These are phyloP conservation scores for Moniliophthora roreri DNA, from an alignment of 1,284 basidiomycete species.

Conservation along the genomic window DNA sequence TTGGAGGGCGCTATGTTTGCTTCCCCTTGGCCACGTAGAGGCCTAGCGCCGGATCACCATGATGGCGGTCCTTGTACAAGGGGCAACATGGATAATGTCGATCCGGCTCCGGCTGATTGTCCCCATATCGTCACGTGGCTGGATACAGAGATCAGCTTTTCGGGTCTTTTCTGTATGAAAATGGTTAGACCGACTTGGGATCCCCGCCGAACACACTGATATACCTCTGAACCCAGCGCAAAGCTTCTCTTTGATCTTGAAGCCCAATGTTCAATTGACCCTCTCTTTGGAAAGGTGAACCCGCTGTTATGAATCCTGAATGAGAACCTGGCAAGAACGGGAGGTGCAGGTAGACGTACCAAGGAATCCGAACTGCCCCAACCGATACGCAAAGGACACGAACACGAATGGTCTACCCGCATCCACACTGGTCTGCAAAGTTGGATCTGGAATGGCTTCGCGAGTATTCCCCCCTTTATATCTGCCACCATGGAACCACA, in stretches of 20 bases:
- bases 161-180: neutral
- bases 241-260: conserved; percentile 36
- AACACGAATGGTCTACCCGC: conserved; percentile 33
- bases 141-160: neutral
- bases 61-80: too few relatives aligned
- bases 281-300: conserved; percentile 24
- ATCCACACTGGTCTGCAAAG: conserved; percentile 22
- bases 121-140: conserved; percentile 10
- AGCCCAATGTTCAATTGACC: conserved; percentile 35
- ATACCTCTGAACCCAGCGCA: conserved; percentile 19
- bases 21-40: too few relatives aligned
- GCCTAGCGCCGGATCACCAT: too few relatives aligned
- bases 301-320: conserved; percentile 22
- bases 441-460: conserved; percentile 24
- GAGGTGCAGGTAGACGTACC: conserved; percentile 19
- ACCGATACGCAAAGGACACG: conserved; percentile 37
- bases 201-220: conserved; percentile 6
- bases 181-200: neutral
- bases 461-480: conserved; percentile 33
- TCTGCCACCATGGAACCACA: conserved; percentile 37
- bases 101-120: conserved; percentile 8
- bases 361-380: conserved; percentile 40
- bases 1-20: too few relatives aligned
- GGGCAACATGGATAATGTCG: conserved; percentile 5
- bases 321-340: neutral